Base-by-base conservation (phyloP, 2,329 filamentous ascomycete species). In the Huntiella omanensis region DNA sequence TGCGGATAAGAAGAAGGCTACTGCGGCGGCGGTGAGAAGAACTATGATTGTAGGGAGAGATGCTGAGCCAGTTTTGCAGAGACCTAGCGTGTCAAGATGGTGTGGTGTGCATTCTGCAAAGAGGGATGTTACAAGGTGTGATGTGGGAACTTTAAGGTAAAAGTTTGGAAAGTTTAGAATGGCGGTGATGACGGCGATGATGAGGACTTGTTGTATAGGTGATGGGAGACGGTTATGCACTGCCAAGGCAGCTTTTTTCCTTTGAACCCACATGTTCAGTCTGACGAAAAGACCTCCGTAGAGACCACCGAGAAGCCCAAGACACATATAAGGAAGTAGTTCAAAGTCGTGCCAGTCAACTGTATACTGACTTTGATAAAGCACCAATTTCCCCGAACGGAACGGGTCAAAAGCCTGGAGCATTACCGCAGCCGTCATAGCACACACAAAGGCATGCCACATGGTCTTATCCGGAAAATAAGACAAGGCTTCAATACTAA, bases 371-470 rank as follows among this genome's bases (percentile, higher is more conserved):
- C 95, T 87, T 62, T 98, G 87, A 59, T 94, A 98, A 46, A 96
- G 67, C 40, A 96, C 91, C 45, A 96, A 80, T 60, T 98, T 92
- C 46, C 88, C 91, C 1, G 87, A 93, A 45, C 91, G 76, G 59
- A 96, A 95, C 4, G 91, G 91, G 58, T 98, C 91, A 51, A 94
- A 74, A 4, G 84, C 84, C 60, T 96, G 88, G 4, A 98, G 69
- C 11, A 86, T 85, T 34, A 96, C 84, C 13, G 91, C 88, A 12
- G 87, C 91, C n/a, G 93, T 84, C 87, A 96, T 96, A 58, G 91
- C 91, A 56, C 91, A 96, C 36, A 98, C 91, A 57, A 98, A 98
- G 56, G 86, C 94, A 60, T 95, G 91, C 91, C 91, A 98, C 91
- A 98, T 96, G 7, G 91, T 96, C 62, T 96, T 96, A 63, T 96